Evolutionary conservation across 1,139 yeast genomes (phyloP).

Genomic region (Candida smagusa): DNA sequence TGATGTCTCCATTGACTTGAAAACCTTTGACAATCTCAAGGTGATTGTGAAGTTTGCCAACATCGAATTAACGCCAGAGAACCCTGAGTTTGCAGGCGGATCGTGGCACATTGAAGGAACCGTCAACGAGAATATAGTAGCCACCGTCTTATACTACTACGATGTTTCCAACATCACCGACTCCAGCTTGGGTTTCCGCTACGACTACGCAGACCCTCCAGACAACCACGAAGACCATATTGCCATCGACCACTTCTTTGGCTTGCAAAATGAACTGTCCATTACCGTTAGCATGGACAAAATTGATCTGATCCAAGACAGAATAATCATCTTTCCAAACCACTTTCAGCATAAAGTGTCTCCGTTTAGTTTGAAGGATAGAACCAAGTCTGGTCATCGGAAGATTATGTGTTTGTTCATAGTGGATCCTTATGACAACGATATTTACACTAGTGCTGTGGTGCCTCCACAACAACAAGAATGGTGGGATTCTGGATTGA

Average conservation of each 20-base stretch:
- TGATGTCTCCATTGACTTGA: slow-evolving; percentile 17
- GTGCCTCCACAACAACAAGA: slow-evolving; percentile 41
- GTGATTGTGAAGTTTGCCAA: slow-evolving; percentile 43
- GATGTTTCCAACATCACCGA: slow-evolving; percentile 40
- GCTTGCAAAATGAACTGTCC: slow-evolving; percentile 25
- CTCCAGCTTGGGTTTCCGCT: slow-evolving; percentile 31
- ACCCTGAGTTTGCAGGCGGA: slow-evolving; percentile 40
- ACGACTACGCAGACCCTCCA: slow-evolving; percentile 29
- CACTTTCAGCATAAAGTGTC: slow-evolving; percentile 38
- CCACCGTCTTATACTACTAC: slow-evolving; percentile 41
- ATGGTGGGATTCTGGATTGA: slow-evolving; percentile 28
- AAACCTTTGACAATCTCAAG: slow-evolving; percentile 21
- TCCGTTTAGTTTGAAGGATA: slow-evolving; percentile 34
- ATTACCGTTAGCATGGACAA: slow-evolving; percentile 23
- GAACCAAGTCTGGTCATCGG: slow-evolving; percentile 33
- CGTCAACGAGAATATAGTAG: slow-evolving; percentile 41
- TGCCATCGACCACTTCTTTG: slow-evolving; percentile 26
- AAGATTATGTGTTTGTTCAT: slow-evolving; percentile 40
- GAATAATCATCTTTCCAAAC: slow-evolving; percentile 39
- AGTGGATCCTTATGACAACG: slow-evolving; percentile 34
- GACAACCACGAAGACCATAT: slow-evolving; percentile 34
- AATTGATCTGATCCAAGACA: slow-evolving; percentile 22
- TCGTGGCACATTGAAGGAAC: slow-evolving; percentile 48
- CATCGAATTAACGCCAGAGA: slow-evolving; percentile 42
- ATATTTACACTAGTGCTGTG: slow-evolving; percentile 25